Percentiles rank a stretch among this genome's conserved stretches.
Evolutionary conservation across 176 grass and related monocot species (phyloP).

Genomic region (Oryza nivara): DNA sequence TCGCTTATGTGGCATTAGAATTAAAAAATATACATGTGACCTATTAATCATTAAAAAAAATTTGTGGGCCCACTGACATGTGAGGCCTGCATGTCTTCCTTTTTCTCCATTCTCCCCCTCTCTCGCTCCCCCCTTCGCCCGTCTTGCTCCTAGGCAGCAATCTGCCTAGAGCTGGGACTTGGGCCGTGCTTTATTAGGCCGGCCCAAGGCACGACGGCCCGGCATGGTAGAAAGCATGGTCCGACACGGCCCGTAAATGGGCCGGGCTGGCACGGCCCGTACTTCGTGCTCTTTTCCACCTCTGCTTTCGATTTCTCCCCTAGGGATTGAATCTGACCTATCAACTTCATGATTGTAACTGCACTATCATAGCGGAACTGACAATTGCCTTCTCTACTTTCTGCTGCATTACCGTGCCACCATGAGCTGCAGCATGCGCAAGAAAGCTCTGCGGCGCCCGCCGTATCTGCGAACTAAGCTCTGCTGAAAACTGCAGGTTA

Average conservation of each 20-base stretch:
- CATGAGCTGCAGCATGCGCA: conserved; percentile 49
- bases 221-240: no score
- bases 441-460: conserved; percentile 61
- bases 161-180: conserved; percentile 34
- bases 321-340: conserved; percentile 81
- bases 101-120: no score
- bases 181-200: no score
- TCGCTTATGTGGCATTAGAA: no score
- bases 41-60: no score
- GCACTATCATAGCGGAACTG: conserved; percentile 74
- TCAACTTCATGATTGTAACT: conserved; percentile 80
- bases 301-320: conserved; percentile 89
- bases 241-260: no score
- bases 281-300: conserved; percentile 84
- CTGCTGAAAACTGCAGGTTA: conserved; percentile 79
- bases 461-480: conserved; percentile 68
- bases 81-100: no score
- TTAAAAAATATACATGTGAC: no score
- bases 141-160: conserved; percentile 78
- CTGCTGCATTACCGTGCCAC: conserved; percentile 38
- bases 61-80: no score
- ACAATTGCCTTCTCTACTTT: conserved; percentile 66
- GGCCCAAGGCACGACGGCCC: no score
- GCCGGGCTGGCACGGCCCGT: conserved; percentile 30
- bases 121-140: no score